These are phyloP conservation scores for Pyricularia sp. DNA, from an alignment of 2,329 filamentous ascomycete species.

Conservation along the genomic window DNA sequence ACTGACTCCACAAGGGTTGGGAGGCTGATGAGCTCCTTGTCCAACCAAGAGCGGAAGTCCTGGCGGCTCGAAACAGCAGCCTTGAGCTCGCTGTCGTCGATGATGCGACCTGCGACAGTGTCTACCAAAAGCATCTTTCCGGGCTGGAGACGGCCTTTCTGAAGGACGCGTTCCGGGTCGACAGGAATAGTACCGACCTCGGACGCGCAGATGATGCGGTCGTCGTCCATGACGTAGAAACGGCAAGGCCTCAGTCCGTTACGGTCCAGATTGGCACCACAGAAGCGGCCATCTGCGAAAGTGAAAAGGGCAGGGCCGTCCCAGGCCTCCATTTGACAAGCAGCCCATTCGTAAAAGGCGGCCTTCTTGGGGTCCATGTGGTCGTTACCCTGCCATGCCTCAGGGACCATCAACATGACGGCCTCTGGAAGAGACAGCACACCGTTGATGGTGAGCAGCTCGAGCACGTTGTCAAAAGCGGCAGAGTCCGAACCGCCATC, in stretches of 20 bases:
- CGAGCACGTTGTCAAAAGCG: constrained; percentile 93
- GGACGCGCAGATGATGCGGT: constrained; percentile 93
- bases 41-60: constrained; percentile 82
- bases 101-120: constrained; percentile 79
- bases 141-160: constrained; percentile 89
- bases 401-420: constrained; percentile 97
- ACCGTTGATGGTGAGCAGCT: constrained; percentile 89
- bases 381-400: constrained; percentile 93
- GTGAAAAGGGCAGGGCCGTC: constrained; percentile 95
- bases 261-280: constrained; percentile 91
- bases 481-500: constrained; percentile 95
- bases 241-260: constrained; percentile 92
- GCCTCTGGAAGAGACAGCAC: constrained; percentile 92
- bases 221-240: constrained; percentile 95
- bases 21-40: constrained; percentile 75
- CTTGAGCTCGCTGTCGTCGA: constrained; percentile 90
- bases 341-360: constrained; percentile 97
- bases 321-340: constrained; percentile 98
- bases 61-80: constrained; percentile 75
- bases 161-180: constrained; percentile 79
- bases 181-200: constrained; percentile 91
- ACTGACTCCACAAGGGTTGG: constrained; percentile 62
- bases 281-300: constrained; percentile 93
- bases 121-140: constrained; percentile 96
- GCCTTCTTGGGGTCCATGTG: constrained; percentile 91